These are phyloP conservation scores for Pseudogymnoascus sp. DNA, from an alignment of 2,329 filamentous ascomycete genomes.

Conservation along the genomic window DNA sequence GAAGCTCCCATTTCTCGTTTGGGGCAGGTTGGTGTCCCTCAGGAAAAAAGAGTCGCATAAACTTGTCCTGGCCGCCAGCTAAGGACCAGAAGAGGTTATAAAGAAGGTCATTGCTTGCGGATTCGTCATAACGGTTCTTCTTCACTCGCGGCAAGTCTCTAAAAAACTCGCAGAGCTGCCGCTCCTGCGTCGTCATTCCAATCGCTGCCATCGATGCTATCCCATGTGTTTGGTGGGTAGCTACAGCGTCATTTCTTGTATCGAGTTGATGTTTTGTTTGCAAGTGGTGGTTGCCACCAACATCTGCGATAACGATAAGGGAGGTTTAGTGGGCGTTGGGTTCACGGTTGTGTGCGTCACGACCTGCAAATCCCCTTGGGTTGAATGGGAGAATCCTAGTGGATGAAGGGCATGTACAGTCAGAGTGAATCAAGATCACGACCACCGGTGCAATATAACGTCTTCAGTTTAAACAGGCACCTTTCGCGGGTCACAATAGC, in stretches of 20 bases:
- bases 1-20: conserved; percentile 62
- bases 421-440: neutral
- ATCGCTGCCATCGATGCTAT: conserved; percentile 30
- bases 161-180: conserved; percentile 75
- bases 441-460: neutral
- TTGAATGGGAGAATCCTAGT: neutral
- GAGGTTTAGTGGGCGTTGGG: neutral
- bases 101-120: conserved; percentile 64
- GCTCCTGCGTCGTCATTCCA: conserved; percentile 59
- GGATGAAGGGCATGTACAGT: neutral
- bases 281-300: neutral
- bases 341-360: neutral
- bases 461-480: neutral
- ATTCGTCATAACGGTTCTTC: conserved; percentile 65
- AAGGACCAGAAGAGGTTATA: conserved; percentile 80
- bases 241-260: conserved; percentile 2
- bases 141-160: conserved; percentile 66
- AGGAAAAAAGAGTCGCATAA: conserved; percentile 76
- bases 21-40: conserved; percentile 52
- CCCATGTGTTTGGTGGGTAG: neutral
- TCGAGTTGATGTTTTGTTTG: neutral
- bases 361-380: neutral
- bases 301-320: conserved; percentile 4
- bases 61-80: conserved; percentile 63
- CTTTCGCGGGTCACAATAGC: neutral